phyloP scores from a whole-genome alignment of 2,329 filamentous ascomycete genomes.

The Fusarium miscanthi region DNA sequence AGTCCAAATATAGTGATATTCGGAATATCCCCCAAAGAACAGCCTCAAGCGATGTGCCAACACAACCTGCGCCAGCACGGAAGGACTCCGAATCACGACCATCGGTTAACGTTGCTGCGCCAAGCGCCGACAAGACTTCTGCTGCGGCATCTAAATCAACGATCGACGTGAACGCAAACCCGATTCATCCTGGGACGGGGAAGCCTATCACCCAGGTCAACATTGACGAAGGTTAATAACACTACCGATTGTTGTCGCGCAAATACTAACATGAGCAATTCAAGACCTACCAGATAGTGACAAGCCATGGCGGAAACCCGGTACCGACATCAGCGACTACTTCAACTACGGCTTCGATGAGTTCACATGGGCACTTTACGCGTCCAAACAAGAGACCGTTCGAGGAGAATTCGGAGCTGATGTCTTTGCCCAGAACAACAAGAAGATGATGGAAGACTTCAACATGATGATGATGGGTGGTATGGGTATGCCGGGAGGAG shows the following conservation, averaged over 20 bases:
- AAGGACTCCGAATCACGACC: conserved; percentile 57
- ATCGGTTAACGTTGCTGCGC: conserved; percentile 48
- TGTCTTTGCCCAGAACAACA: conserved; percentile 70
- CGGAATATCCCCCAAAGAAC: conserved; percentile 72
- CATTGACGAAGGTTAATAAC: conserved; percentile 71
- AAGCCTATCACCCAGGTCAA: conserved; percentile 83
- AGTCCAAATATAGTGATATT: conserved; percentile 73
- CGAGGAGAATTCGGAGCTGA: conserved; percentile 79
- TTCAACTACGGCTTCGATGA: conserved; percentile 99
- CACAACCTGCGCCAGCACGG: conserved; percentile 59
- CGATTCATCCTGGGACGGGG: conserved; percentile 80
- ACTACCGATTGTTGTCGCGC: neutral
- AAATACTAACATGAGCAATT: conserved; percentile 11
- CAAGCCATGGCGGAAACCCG: conserved; percentile 95
- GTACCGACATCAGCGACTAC: conserved; percentile 94
- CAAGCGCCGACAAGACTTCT: conserved; percentile 66
- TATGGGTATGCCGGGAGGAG: conserved; percentile 55
- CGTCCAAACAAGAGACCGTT: conserved; percentile 85
- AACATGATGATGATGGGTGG: conserved; percentile 75
- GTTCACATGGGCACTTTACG: conserved; percentile 97
- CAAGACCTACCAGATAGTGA: conserved; percentile 79
- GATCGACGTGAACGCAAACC: conserved; percentile 85
- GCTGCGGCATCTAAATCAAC: conserved; percentile 81
- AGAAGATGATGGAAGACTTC: conserved; percentile 83
- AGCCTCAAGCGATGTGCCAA: conserved; percentile 61